These are phyloP conservation scores for Arthrobotrys sinensis DNA, from an alignment of 2,329 filamentous ascomycete genomes.

Conservation along the genomic window DNA sequence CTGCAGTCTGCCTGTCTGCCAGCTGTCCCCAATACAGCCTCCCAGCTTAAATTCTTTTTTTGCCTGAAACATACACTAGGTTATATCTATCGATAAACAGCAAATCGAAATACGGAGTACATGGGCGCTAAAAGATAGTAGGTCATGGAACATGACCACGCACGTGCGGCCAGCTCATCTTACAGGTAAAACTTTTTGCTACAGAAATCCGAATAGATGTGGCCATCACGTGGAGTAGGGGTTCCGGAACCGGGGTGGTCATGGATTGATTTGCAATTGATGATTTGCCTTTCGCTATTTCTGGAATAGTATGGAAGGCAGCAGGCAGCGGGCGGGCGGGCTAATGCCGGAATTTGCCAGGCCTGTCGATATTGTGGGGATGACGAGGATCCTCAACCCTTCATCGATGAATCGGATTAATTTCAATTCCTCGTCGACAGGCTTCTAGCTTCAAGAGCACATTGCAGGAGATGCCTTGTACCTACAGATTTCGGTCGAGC, in stretches of 20 bases:
- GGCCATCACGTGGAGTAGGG: not conserved
- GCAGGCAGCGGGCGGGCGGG: too few species aligned
- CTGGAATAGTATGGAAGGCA: not conserved
- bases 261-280: too few species aligned
- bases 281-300: not conserved
- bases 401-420: slow-evolving; percentile 1
- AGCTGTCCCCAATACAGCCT: slow-evolving; percentile 10
- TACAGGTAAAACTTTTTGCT: not conserved
- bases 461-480: slow-evolving; percentile 13
- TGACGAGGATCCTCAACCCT: not conserved
- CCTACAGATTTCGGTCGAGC: not conserved
- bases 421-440: not conserved
- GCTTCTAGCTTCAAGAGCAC: not conserved
- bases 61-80: slow-evolving; percentile 19
- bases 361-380: not conserved
- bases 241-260: too few species aligned
- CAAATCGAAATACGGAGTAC: not conserved
- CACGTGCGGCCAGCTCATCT: slow-evolving; percentile 20
- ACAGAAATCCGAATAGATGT: too few species aligned
- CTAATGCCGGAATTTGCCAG: not conserved
- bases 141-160: slow-evolving; percentile 3
- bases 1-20: slow-evolving; percentile 23
- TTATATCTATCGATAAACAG: slow-evolving; percentile 3
- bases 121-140: not conserved
- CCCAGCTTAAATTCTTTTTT: not conserved